phyloP scores from a whole-genome alignment of 257 asterid species.

The Anisodus acutangulus region DNA sequence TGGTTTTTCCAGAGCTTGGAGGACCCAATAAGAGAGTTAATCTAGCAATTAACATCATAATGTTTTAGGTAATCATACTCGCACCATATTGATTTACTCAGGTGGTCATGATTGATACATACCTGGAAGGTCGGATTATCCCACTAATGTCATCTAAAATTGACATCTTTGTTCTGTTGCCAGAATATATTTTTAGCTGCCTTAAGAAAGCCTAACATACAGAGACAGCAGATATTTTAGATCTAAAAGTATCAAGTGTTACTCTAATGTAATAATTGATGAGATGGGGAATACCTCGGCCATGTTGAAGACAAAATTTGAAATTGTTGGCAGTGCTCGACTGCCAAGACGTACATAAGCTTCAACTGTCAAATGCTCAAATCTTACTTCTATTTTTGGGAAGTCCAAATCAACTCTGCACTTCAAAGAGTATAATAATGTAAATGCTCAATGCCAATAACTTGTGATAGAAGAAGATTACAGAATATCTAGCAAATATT shows the following conservation, averaged over 20 bases:
- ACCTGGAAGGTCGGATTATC: conserved; percentile 95
- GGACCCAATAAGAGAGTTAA: conserved; percentile 91
- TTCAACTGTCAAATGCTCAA: conserved; percentile 68
- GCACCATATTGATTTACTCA: conserved; percentile 28
- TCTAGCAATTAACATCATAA: conserved; percentile 50
- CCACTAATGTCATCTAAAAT: conserved; percentile 88
- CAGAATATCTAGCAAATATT: not conserved
- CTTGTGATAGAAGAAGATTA: not conserved
- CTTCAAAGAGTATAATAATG: conserved; percentile 22
- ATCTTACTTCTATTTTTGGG: conserved; percentile 92
- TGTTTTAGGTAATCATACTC: conserved; percentile 29
- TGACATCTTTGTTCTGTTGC: conserved; percentile 62
- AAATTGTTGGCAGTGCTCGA: conserved; percentile 93
- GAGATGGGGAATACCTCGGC: conserved; percentile 60
- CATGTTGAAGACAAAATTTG: conserved; percentile 86
- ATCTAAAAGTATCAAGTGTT: conserved; percentile 22
- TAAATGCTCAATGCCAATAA: not conserved
- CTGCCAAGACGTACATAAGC: conserved; percentile 81
- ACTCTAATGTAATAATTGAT: conserved; percentile 15
- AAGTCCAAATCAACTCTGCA: conserved; percentile 89
- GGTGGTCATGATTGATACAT: conserved; percentile 35
- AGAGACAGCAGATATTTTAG: conserved; percentile 37
- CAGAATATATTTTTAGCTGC: conserved; percentile 63
- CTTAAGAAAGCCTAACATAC: conserved; percentile 68
- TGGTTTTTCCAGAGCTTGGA: conserved; percentile 98